Conservation (phyloP, 2,329 filamentous ascomycete genomes). For the Pleomassaria siparia region DNA sequence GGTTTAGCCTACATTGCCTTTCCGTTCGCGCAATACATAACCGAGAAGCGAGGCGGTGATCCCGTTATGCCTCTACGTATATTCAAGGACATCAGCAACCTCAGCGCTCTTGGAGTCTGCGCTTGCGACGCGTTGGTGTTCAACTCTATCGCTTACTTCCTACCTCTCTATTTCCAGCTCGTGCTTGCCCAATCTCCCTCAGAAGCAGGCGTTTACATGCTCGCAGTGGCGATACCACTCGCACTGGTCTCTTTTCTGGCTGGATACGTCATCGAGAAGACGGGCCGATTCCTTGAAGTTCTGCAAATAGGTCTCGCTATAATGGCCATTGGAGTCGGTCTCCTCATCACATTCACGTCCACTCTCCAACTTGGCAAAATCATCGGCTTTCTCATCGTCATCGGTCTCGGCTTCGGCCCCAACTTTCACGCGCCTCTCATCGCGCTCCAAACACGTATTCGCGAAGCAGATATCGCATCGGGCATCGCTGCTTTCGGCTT, state of each 20-base stretch:
- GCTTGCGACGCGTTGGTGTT: conserved; percentile 60
- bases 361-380: conserved; percentile 32
- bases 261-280: conserved; percentile 50
- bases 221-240: conserved; percentile 57
- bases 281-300: conserved; percentile 44
- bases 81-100: conserved; percentile 58
- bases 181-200: conserved; percentile 63
- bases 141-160: conserved; percentile 68
- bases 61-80: conserved; percentile 73
- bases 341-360: conserved; percentile 28
- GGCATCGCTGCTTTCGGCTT: conserved; percentile 57
- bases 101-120: conserved; percentile 56
- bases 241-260: conserved; percentile 49
- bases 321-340: conserved; percentile 38
- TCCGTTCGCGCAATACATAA: conserved; percentile 64
- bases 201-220: conserved; percentile 59
- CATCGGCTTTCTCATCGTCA: conserved; percentile 52
- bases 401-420: conserved; percentile 54
- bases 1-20: conserved; percentile 51
- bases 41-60: conserved; percentile 58
- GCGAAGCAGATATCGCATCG: conserved; percentile 53
- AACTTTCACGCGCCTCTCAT: conserved; percentile 59
- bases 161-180: conserved; percentile 74
- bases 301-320: conserved; percentile 34
- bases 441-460: conserved; percentile 60